Base-by-base conservation (phyloP, 169 alveolate species). In the Plasmodium fragile region DNA sequence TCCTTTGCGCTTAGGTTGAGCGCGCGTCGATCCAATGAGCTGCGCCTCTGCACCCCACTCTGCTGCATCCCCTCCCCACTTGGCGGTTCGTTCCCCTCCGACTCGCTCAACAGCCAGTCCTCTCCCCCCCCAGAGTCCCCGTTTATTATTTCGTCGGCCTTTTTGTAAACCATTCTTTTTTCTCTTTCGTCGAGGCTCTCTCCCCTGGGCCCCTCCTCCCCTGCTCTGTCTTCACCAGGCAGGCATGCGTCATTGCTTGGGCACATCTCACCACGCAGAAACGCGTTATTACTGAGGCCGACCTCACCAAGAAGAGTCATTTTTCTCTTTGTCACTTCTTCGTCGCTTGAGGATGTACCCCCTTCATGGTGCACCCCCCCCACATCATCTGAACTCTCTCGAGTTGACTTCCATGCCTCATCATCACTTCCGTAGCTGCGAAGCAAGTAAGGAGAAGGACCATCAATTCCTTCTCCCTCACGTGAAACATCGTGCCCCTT, bases 111-210 rank as follows among this genome's bases (percentile, higher is more conserved):
- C 11, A 84, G 30, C 87, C 93, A 77, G n/a, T 87, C 93, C 30
- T 77, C 90, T 7, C 69, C 90, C 30, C 43, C 36, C 1, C 18
- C 55, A 34, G 25, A 45, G 22, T 55, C 75, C 36, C 22, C 6
- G n/a, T 65, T 87, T 34, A 87, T 39, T 55, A 87, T 77, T 41
- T 87, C 89, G 34, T 87, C 93, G 4, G 80, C 93, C 52, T 78
- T 87, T 4, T 39, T 79, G 49, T 87, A 87, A 49, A 87, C 45
- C 4, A 5, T 73, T 6, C 22, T 32, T 73, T 73, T 73, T 32
- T 73, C 59, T 32, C 22, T 73, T 32, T 73, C 82, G 53, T 39
- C 43, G 28, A 73, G 53, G 53, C 22, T 32, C 28, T 32, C 43
- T 11, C 16, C 18, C 18, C 4, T 32, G 5, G 36, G 75, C 0